phyloP scores from a whole-genome alignment of 1,284 basidiomycete species.

The Irpex lacteus region DNA sequence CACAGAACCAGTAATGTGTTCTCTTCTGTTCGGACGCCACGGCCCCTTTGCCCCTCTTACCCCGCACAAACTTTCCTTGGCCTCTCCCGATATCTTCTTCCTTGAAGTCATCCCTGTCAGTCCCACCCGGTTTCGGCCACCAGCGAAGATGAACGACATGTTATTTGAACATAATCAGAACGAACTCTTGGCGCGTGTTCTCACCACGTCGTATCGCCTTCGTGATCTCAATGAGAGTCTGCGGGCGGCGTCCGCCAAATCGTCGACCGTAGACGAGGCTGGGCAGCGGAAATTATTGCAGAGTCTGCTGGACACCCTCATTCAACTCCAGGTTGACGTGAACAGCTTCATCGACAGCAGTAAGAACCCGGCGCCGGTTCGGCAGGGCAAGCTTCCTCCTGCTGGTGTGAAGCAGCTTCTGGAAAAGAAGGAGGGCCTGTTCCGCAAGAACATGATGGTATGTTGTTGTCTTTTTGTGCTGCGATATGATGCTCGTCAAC shows the following conservation, averaged over 20 bases:
- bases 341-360: constrained; percentile 98
- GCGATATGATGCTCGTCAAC: constrained; percentile 6
- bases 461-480: background rate
- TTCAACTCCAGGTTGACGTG: constrained; percentile 93
- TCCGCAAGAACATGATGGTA: constrained; percentile 99
- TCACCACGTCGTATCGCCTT: constrained; percentile 81
- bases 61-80: constrained; percentile 52
- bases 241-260: constrained; percentile 59
- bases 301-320: constrained; percentile 75
- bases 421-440: constrained; percentile 99
- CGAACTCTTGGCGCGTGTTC: constrained; percentile 83
- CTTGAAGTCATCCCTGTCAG: constrained; percentile 90
- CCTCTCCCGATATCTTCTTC: constrained; percentile 96
- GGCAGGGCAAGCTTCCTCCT: constrained; percentile 91
- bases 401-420: constrained; percentile 95
- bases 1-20: constrained; percentile 82
- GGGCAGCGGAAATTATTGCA: constrained; percentile 64
- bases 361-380: constrained; percentile 87
- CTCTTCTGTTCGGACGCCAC: constrained; percentile 90
- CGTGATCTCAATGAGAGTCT: constrained; percentile 77
- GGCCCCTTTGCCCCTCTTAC: constrained; percentile 75
- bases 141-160: constrained; percentile 89
- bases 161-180: constrained; percentile 98
- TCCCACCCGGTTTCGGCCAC: constrained; percentile 95
- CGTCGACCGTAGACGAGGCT: constrained; percentile 50